A percentile compares a stretch with the other conserved stretches of the same genome.
Conservation (phyloP, 2,329 filamentous ascomycete genomes). For the Paracoccidioides lutzii region DNA sequence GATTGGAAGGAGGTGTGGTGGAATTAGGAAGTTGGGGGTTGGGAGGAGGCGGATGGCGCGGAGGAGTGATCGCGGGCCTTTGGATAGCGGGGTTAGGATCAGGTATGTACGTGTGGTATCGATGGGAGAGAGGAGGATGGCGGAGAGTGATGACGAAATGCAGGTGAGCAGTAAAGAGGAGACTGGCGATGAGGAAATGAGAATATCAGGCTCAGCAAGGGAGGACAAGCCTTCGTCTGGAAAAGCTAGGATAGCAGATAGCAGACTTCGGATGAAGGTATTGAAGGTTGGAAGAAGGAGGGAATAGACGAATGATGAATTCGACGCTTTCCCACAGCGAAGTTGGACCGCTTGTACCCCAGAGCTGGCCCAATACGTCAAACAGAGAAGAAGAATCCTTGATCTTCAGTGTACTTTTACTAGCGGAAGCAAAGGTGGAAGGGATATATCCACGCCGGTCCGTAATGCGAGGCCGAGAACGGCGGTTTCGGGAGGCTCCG, state of each 20-base stretch:
- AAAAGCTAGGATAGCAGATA: slow-evolving; percentile 82
- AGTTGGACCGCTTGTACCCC: slow-evolving; percentile 78
- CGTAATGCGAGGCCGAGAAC: slow-evolving; percentile 29
- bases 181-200: slow-evolving; percentile 71
- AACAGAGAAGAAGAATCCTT: slow-evolving; percentile 67
- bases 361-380: slow-evolving; percentile 76
- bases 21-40: slow-evolving; percentile 54
- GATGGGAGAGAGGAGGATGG: slow-evolving; percentile 69
- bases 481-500: slow-evolving; percentile 28
- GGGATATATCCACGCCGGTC: slow-evolving; percentile 35
- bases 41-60: slow-evolving; percentile 66
- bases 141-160: slow-evolving; percentile 54
- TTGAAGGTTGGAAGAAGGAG: slow-evolving; percentile 77
- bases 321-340: slow-evolving; percentile 92
- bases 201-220: slow-evolving; percentile 52
- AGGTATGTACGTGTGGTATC: slow-evolving; percentile 80
- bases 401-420: slow-evolving; percentile 53
- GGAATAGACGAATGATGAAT: slow-evolving; percentile 83
- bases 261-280: slow-evolving; percentile 77
- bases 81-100: slow-evolving; percentile 68
- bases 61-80: slow-evolving; percentile 63
- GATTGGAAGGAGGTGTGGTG: slow-evolving; percentile 59
- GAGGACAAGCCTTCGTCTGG: slow-evolving; percentile 56
- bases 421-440: slow-evolving; percentile 23
- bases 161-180: slow-evolving; percentile 63